Base-by-base conservation (phyloP, 164 flowering plant species). In the Platanus orientalis region DNA sequence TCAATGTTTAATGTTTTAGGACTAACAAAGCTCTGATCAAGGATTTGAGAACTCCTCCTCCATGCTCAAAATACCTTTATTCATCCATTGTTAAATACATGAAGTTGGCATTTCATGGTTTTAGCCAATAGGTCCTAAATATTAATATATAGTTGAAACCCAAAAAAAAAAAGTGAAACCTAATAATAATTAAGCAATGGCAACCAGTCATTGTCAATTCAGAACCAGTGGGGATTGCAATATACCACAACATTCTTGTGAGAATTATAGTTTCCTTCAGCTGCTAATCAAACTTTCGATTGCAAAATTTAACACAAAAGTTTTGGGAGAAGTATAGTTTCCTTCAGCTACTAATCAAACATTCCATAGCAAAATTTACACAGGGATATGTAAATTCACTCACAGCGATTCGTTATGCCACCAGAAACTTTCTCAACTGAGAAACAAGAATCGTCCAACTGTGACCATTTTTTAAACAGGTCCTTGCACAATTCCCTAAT, bases 391-490 rank as follows among this genome's bases (percentile, higher is more conserved):
- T 16, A 49, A 48, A 50, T 44, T 26, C 21, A 73, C 98, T 75
- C 69, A 94, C 99, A 60, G 10, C 86, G 77, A 80, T 94, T 94
- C 26, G 99, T 94, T 62, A 94, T 89, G 73, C 99, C 99, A 44
- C 99, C 99, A 45, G 97, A 84, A 26, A 94, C 85, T 0, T 83
- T 91, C 75, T 89, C 89, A 7, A 89, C 80, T 14, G 78, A 71
- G 73, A 94, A 94, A 45, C 70, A 42, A 6, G 93, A 83, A 67
- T 81, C 79, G 21, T 94, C 96, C 66, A 88, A 64, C 3, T 66
- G 57, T 12, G 83, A 80, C 99, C 99, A 94, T 52, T 84, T 70
- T 74, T 81, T 73, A 74, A 94, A 91, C 62, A 94, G 57, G 73
- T 85, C 90, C 78, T 86, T 86, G 77, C 91, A 94, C 60, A 94